Percentiles rank a stretch among this genome's conserved stretches.
Conservation (phyloP, 2,329 filamentous ascomycete genomes). For the Geosmithia putterillii region DNA sequence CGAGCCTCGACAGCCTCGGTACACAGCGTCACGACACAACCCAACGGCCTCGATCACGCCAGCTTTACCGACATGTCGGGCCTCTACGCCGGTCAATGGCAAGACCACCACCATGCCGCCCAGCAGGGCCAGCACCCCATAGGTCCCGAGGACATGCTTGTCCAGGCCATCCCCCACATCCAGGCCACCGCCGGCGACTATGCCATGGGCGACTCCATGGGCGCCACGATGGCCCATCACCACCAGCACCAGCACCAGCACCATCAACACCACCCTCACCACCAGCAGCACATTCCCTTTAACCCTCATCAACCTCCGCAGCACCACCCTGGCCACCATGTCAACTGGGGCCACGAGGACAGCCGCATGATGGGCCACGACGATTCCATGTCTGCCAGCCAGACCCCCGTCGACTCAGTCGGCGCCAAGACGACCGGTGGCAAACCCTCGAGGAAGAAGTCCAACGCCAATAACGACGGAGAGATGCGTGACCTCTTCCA, state of each 20-base stretch:
- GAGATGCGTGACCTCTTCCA: conserved; percentile 66
- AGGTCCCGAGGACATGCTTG: conserved; percentile 46
- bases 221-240: conserved; percentile 24
- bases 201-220: conserved; percentile 29
- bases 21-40: conserved; percentile 39
- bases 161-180: conserved; percentile 44
- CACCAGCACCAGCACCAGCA: conserved; percentile 23
- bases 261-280: conserved; percentile 4
- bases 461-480: conserved; percentile 68
- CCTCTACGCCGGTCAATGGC: conserved; percentile 3
- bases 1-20: conserved; percentile 44
- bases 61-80: conserved; percentile 28
- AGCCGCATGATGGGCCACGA: conserved; percentile 35
- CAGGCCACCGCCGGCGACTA: conserved; percentile 35
- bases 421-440: conserved; percentile 12
- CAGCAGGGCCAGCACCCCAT: conserved; percentile 32
- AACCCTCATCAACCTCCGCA: background rate
- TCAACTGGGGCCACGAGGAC: conserved; percentile 19
- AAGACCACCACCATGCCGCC: conserved; percentile 10
- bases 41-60: conserved; percentile 35
- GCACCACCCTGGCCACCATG: background rate
- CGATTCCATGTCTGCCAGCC: conserved; percentile 9
- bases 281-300: conserved; percentile 30
- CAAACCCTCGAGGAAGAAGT: conserved; percentile 23
- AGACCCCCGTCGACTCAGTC: conserved; percentile 10